A percentile compares a stretch with the other conserved stretches of the same genome.
phyloP scores from a whole-genome alignment of 768 basidiomycete genomes.

The Lactifluus volemus region DNA sequence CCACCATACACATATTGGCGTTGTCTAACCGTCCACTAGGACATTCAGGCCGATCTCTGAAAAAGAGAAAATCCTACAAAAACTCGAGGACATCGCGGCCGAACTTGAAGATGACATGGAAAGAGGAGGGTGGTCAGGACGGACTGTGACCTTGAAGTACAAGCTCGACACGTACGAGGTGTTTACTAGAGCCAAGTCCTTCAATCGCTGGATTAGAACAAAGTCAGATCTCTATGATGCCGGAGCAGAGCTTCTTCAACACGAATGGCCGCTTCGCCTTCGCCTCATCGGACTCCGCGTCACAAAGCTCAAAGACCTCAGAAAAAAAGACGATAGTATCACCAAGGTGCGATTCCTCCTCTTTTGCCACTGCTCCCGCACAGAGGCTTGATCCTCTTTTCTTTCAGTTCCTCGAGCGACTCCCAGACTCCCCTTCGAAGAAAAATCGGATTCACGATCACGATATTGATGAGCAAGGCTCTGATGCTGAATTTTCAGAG shows the following conservation, averaged over 20 bases:
- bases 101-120: conserved; percentile 79
- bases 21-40: conserved; percentile 30
- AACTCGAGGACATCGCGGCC: conserved; percentile 71
- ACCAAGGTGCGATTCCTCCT: conserved; percentile 42
- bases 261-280: conserved; percentile 71
- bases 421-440: conserved; percentile 30
- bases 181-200: conserved; percentile 77
- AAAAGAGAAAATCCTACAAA: conserved; percentile 57
- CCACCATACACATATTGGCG: neutral
- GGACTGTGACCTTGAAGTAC: conserved; percentile 86
- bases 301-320: conserved; percentile 82
- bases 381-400: neutral
- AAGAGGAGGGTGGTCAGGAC: conserved; percentile 72
- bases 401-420: conserved; percentile 49
- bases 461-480: conserved; percentile 19
- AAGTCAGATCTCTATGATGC: conserved; percentile 73
- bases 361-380: neutral
- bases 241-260: conserved; percentile 72
- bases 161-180: conserved; percentile 89
- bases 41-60: conserved; percentile 68
- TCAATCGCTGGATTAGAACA: conserved; percentile 61
- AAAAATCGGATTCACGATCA: conserved; percentile 28
- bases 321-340: conserved; percentile 45
- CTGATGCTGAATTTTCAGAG: conserved; percentile 45
- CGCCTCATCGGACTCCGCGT: conserved; percentile 84